Conservation (phyloP, 163 green algal species). For the Scenedesmus sp. region DNA sequence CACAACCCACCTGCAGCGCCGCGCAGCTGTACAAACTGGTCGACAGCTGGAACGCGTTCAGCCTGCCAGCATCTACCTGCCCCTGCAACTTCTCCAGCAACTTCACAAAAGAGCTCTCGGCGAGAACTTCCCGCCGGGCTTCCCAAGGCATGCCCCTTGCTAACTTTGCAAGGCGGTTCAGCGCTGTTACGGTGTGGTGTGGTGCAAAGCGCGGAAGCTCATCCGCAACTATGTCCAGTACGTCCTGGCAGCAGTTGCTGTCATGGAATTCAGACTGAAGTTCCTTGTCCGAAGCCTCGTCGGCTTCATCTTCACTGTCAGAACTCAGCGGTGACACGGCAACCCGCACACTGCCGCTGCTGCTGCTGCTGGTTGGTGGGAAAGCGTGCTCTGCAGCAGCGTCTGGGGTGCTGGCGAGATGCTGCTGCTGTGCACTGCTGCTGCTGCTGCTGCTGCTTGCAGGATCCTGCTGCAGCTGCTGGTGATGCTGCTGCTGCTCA, state of each 20-base stretch:
- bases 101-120: slow-evolving; percentile 4
- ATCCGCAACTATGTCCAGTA: slow-evolving; percentile 53
- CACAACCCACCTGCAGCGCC: not conserved
- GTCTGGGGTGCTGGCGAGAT: not conserved
- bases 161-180: slow-evolving; percentile 41
- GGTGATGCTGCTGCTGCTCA: slow-evolving; percentile 21
- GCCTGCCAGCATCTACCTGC: not conserved
- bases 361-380: not conserved
- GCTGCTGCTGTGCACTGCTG: not conserved
- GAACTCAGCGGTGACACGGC: not conserved
- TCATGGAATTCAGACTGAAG: slow-evolving; percentile 38
- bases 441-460: not conserved
- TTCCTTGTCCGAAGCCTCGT: not conserved
- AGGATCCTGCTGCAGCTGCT: not conserved
- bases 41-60: slow-evolving; percentile 41
- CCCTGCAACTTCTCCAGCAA: slow-evolving; percentile 32
- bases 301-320: not conserved
- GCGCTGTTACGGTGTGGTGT: slow-evolving; percentile 38
- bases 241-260: slow-evolving; percentile 43
- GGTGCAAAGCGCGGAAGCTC: slow-evolving; percentile 30
- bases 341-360: not conserved
- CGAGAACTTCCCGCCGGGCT: not conserved
- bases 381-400: not conserved
- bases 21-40: slow-evolving; percentile 45
- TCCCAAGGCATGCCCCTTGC: not conserved